Evolutionary conservation across 1,139 yeast genomes (phyloP), one percentile per base, ranked within the genome.

Genomic region (Sugiyamaella neomexicana): DNA sequence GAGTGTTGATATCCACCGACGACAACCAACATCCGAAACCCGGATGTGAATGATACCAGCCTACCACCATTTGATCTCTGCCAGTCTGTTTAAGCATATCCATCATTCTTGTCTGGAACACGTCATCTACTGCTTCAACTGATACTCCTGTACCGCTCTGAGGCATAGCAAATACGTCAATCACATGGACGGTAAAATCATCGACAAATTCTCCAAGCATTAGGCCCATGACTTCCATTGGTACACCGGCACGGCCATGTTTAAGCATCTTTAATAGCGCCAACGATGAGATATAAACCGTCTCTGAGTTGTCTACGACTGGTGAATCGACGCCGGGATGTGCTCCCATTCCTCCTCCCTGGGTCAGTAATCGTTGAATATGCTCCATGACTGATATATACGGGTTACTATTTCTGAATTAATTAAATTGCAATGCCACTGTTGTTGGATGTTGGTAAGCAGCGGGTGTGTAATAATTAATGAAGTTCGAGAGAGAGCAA

Each of bases 21-120:
- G 97, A 90, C 65, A 93, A 80, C 98, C 99, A 93, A 76, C 99
- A 93, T n/a, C 99, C 99, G 70, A 91, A 93, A 17, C 99, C 99
- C 1, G 99, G 99, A 74, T 93, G 99, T 27, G 98, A 91, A 70
- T 93, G 99, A 76, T 95, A 95, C 99, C 98, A 91, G 42, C 98
- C 98, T 49, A 91, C 98, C 62, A 95, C 99, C 89, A 89, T 90
- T 71, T 91, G 96, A 73, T 89, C 98, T 72, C 98, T 82, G 23
- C 99, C 99, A 0, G 99, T 95, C 72, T 95, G 99, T 73, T 89
- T 85, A 67, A 95, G 81, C 99, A 95, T 93, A 68, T 95, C 99
- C 99, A 95, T 95, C 99, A 95, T 95, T 69, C 86, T 87, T 10
- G 99, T 91, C 72, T 95, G 99, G 76, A 95, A 95, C 50, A 95